These are phyloP conservation scores for Aspergillus fijiensis DNA, from an alignment of 2,329 filamentous ascomycete genomes.

Conservation along the genomic window DNA sequence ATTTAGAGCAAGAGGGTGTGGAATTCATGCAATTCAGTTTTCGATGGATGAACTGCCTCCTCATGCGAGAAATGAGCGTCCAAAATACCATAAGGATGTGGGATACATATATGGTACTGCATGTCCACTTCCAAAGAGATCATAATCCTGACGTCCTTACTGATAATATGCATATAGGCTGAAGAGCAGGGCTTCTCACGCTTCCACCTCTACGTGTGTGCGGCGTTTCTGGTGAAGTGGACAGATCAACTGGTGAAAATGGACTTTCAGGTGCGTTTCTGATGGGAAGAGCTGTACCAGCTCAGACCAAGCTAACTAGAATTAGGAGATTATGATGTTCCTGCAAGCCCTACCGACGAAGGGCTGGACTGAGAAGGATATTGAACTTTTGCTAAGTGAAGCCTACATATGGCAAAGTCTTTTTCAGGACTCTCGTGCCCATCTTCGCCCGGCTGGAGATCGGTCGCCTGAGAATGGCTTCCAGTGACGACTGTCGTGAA, in stretches of 20 bases:
- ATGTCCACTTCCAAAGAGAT: background rate
- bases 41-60: slow-evolving; percentile 98
- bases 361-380: slow-evolving; percentile 96
- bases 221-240: slow-evolving; percentile 98
- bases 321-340: slow-evolving; percentile 99
- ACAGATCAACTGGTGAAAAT: slow-evolving; percentile 91
- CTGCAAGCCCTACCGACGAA: slow-evolving; percentile 89
- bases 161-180: slow-evolving; percentile 58
- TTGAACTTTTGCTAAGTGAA: slow-evolving; percentile 90
- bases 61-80: slow-evolving; percentile 97
- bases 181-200: slow-evolving; percentile 98
- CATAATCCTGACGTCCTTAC: background rate
- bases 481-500: slow-evolving; percentile 37
- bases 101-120: slow-evolving; percentile 90
- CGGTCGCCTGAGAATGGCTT: slow-evolving; percentile 35
- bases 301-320: slow-evolving; percentile 16
- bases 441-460: slow-evolving; percentile 56
- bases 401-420: slow-evolving; percentile 98
- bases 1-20: slow-evolving; percentile 85
- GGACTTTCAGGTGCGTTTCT: slow-evolving; percentile 71
- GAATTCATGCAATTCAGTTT: slow-evolving; percentile 99
- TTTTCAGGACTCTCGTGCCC: slow-evolving; percentile 90
- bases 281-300: background rate
- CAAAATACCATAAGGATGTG: slow-evolving; percentile 98
- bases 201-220: slow-evolving; percentile 97